phyloP scores from a whole-genome alignment of 2,329 filamentous ascomycete species.

The Thelonectria blattea region DNA sequence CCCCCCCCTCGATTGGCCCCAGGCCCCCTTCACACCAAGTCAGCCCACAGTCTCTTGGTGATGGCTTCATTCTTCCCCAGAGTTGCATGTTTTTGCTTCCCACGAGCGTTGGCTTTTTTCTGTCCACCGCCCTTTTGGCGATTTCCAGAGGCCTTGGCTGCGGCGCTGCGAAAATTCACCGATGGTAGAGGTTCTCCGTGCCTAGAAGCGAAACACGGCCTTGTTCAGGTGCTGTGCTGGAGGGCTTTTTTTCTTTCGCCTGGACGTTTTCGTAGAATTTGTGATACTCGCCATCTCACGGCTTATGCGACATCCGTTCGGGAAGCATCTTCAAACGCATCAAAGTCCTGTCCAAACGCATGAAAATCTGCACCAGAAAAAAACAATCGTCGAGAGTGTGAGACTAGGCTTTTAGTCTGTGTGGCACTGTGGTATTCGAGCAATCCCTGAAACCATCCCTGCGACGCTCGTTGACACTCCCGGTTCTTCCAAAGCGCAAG shows the following conservation, averaged over 20 bases:
- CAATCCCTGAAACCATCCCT: conserved; percentile 35
- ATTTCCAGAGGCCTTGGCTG: background rate
- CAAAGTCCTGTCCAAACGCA: too few species aligned
- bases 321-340: background rate
- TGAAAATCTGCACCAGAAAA: background rate
- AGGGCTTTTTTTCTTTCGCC: background rate
- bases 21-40: background rate
- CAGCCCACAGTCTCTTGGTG: conserved; percentile 35
- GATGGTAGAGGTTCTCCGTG: conserved; percentile 1
- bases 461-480: conserved; percentile 24
- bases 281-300: conserved; percentile 12
- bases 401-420: conserved; percentile 10
- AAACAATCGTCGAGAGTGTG: background rate
- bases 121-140: conserved; percentile 3
- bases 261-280: background rate
- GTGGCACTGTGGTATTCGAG: conserved; percentile 19
- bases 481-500: conserved; percentile 4
- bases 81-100: conserved; percentile 29
- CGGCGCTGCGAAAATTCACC: background rate
- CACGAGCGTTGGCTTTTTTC: conserved; percentile 13
- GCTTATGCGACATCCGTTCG: conserved; percentile 10
- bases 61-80: conserved; percentile 35
- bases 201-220: conserved; percentile 12
- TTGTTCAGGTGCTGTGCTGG: background rate
- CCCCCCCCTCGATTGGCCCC: conserved; percentile 6